Conservation (phyloP, 495 filamentous ascomycete species). For the Aspergillus wentii region DNA sequence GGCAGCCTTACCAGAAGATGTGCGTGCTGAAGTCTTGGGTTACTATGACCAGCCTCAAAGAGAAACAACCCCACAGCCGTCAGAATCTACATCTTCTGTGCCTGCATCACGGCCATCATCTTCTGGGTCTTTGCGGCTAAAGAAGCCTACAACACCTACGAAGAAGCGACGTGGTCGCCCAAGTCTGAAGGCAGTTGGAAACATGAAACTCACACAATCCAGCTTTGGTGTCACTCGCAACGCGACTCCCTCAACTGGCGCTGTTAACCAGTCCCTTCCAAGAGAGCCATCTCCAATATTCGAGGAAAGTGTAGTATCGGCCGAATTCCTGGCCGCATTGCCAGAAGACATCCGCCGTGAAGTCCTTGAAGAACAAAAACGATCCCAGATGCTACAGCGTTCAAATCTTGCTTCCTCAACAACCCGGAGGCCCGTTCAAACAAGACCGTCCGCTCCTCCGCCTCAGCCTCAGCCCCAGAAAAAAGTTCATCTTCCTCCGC, state of each 20-base stretch:
- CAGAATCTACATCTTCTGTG: conserved; percentile 39
- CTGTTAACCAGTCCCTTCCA: conserved; percentile 5
- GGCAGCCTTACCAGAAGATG: conserved; percentile 72
- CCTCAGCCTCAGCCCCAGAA: conserved; percentile 26
- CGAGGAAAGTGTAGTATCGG: conserved; percentile 47
- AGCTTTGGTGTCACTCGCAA: conserved; percentile 50
- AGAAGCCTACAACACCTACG: conserved; percentile 49
- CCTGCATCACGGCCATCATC: conserved; percentile 48
- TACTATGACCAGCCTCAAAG: conserved; percentile 47
- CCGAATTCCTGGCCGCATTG: conserved; percentile 72
- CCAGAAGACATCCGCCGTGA: conserved; percentile 77
- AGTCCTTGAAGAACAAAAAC: conserved; percentile 66
- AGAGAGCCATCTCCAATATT: conserved; percentile 14
- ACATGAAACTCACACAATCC: conserved; percentile 57
- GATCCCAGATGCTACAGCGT: conserved; percentile 45
- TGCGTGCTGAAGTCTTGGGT: conserved; percentile 72
- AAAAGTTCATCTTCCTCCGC: conserved; percentile 44
- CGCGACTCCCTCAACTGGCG: conserved; percentile 6
- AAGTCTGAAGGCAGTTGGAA: conserved; percentile 26
- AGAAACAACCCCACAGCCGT: conserved; percentile 16
- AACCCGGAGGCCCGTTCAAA: conserved; percentile 9
- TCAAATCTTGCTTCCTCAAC: conserved; percentile 25
- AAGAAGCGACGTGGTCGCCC: conserved; percentile 54
- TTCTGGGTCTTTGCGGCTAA: conserved; percentile 28
- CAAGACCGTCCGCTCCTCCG: conserved; percentile 10